Conservation (phyloP, 2,329 filamentous ascomycete species). For the Coleophoma crateriformis region DNA sequence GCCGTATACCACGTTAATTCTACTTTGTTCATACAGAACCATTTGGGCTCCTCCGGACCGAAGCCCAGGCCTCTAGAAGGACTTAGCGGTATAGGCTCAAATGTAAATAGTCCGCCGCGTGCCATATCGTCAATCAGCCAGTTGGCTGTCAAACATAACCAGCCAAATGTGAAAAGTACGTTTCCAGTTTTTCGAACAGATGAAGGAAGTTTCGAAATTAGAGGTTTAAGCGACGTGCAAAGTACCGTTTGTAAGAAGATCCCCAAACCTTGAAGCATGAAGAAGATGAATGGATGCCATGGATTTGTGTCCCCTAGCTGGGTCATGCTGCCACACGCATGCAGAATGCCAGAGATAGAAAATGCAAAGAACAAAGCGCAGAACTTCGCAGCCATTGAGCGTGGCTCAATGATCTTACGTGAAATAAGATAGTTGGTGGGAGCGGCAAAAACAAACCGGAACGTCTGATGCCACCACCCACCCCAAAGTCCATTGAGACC, state of each 20-base stretch:
- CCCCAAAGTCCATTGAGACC: constrained; percentile 82
- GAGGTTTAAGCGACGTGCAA: constrained; percentile 26
- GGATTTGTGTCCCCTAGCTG: constrained; percentile 46
- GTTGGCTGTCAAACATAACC: constrained; percentile 62
- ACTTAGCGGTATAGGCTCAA: constrained; percentile 78
- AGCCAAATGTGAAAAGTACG: constrained; percentile 53
- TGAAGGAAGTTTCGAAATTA: constrained; percentile 35
- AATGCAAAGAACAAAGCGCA: constrained; percentile 50
- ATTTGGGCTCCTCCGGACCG: constrained; percentile 53
- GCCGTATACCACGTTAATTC: constrained; percentile 52
- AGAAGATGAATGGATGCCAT: constrained; percentile 62
- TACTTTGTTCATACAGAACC: constrained; percentile 59
- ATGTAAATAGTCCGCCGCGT: constrained; percentile 68
- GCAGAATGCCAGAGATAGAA: constrained; percentile 60
- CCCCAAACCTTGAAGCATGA: constrained; percentile 63
- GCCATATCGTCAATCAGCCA: constrained; percentile 74
- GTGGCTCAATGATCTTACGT: constrained; percentile 31
- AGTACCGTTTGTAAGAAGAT: constrained; percentile 52
- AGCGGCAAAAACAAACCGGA: constrained; percentile 66
- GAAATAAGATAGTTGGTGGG: constrained; percentile 45
- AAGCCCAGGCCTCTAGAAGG: constrained; percentile 60
- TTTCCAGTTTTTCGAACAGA: constrained; percentile 49
- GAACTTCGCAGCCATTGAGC: constrained; percentile 26
- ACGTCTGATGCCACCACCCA: constrained; percentile 85
- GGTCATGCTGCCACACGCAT: constrained; percentile 65